Base-by-base conservation (phyloP, 2,329 filamentous ascomycete species). In the Talaromyces rugulosus region DNA sequence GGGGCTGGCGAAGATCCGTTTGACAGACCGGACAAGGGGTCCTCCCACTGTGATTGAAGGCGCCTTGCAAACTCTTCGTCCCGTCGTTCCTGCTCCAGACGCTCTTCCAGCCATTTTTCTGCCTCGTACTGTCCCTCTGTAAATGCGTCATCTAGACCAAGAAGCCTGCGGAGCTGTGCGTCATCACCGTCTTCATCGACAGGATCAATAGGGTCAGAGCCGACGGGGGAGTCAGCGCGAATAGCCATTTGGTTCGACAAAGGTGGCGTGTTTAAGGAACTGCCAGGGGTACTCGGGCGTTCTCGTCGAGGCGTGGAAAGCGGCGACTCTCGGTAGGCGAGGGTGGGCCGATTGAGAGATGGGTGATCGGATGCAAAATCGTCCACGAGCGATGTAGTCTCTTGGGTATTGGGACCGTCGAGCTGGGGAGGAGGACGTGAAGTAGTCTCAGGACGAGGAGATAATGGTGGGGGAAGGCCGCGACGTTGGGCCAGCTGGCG, bases 21-120 rank as follows among this genome's bases (percentile, higher is more conserved):
- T 34, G 42, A 47, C 3, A 52, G 33, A n/a, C 18, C 33, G 14
- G 47, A 34, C 1, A 44, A 31, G 0, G 59, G 27, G 11, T 62
- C 61, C 18, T 62, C 52, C 64, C 68, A 68, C 55, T 67, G 66
- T 31, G 74, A 69, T 64, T 77, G 73, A 12, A 80, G 66, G 30
- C 63, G 70, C 53, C 74, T 72, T 36, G 78, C 77, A 61, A 75
- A 67, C 63, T 74, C 73, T n/a, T 66, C 75, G 61, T 79, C 77
- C 36, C 66, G 69, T 23, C 70, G 73, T 61, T 75, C 74, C 64
- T 75, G 73, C 58, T 72, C 70, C 51, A 65, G 68, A 18, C 70
- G 69, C 40, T 70, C 62, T 59, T 70, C 55, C 12, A 75, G 63
- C 67, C 67, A 74, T 56, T 66, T 61, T 62, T 75, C 71, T n/a